A percentile compares a stretch with the other conserved stretches of the same genome.
Evolutionary conservation across 306 rosid species (phyloP).

Genomic region (Cicer cuneatum): DNA sequence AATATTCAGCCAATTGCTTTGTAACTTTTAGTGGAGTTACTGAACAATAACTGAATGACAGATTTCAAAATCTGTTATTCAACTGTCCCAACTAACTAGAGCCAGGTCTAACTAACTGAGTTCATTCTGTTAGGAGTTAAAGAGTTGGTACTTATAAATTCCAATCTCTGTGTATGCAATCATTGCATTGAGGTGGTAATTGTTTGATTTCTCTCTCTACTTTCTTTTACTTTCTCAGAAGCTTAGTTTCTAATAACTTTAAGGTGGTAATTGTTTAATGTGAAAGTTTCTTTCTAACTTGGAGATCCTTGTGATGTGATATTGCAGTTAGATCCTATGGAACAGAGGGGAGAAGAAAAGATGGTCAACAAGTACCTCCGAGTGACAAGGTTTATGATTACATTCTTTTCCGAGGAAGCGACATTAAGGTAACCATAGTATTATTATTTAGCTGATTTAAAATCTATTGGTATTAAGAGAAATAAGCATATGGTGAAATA

Average conservation of each 20-base stretch:
- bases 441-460: constrained; percentile 1
- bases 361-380: constrained; percentile 77
- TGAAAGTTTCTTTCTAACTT: constrained; percentile 37
- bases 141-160: too few relatives aligned
- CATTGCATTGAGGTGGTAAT: neutral
- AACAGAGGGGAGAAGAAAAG: constrained; percentile 74
- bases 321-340: constrained; percentile 78
- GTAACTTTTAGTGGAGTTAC: too few relatives aligned
- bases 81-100: too few relatives aligned
- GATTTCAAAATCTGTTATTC: too few relatives aligned
- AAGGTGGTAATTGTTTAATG: constrained; percentile 12
- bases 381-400: constrained; percentile 70
- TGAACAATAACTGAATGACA: too few relatives aligned
- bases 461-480: neutral
- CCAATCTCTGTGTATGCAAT: too few relatives aligned
- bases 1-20: too few relatives aligned
- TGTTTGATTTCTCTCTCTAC: too few relatives aligned
- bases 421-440: constrained; percentile 64
- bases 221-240: too few relatives aligned
- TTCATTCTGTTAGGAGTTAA: too few relatives aligned
- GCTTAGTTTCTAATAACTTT: too few relatives aligned
- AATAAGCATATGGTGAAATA: constrained; percentile 7
- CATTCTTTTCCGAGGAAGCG: constrained; percentile 73
- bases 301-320: constrained; percentile 29
- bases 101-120: too few relatives aligned